These are phyloP conservation scores for Glomus cerebriforme DNA, from an alignment of 192 early-diverging fungal genomes.

Conservation along the genomic window DNA sequence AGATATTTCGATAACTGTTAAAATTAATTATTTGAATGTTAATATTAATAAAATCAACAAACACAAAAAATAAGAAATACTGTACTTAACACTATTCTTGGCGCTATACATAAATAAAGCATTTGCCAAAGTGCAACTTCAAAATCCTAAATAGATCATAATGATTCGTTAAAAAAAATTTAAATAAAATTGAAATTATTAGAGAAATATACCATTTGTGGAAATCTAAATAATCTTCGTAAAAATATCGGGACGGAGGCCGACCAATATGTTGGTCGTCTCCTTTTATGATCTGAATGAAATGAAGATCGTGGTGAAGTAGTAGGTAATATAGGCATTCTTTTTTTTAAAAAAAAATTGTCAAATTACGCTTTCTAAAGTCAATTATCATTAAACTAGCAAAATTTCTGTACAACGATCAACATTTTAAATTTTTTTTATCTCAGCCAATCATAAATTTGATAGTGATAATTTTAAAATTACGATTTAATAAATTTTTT, in stretches of 20 bases:
- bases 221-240: constrained; percentile 56
- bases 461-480: too few relatives aligned
- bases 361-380: too few relatives aligned
- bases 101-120: constrained; percentile 79
- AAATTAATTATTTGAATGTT: background rate
- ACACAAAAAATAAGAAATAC: background rate
- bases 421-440: too few relatives aligned
- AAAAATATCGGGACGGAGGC: constrained; percentile 55
- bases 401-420: too few relatives aligned
- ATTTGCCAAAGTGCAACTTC: constrained; percentile 89
- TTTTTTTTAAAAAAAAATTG: background rate
- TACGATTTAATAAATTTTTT: too few relatives aligned
- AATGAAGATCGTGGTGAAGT: constrained; percentile 22
- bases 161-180: background rate
- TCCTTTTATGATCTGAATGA: constrained; percentile 1
- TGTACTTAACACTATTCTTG: constrained; percentile 75
- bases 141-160: constrained; percentile 3
- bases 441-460: too few relatives aligned
- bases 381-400: too few relatives aligned
- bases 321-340: constrained; percentile 34
- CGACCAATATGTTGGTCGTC: constrained; percentile 13
- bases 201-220: constrained; percentile 82
- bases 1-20: constrained; percentile 87
- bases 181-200: background rate
- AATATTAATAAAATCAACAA: background rate